A percentile compares a stretch with the other conserved stretches of the same genome.
Evolutionary conservation across 2,329 filamentous ascomycete genomes (phyloP).

Genomic region (Neospermospora avenae): DNA sequence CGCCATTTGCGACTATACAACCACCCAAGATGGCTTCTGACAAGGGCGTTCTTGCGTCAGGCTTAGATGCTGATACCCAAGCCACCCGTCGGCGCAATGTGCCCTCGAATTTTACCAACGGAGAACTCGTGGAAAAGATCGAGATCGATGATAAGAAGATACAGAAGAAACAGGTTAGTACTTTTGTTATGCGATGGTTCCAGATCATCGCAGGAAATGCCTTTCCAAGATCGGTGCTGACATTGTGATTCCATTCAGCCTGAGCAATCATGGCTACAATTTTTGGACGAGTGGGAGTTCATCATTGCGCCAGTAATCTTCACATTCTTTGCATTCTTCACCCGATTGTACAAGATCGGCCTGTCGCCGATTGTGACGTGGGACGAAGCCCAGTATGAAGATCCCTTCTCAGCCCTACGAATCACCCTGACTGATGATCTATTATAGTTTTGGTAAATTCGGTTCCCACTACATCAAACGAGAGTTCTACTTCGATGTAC

Average conservation of each 20-base stretch:
- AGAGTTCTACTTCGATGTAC: constrained; percentile 98
- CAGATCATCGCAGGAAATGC: background rate
- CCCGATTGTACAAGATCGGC: constrained; percentile 67
- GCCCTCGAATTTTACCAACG: constrained; percentile 39
- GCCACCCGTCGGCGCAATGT: constrained; percentile 55
- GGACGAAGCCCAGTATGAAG: constrained; percentile 70
- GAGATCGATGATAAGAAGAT: constrained; percentile 60
- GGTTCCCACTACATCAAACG: constrained; percentile 98
- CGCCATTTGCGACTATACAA: background rate
- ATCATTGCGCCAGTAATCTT: constrained; percentile 60
- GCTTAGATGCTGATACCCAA: constrained; percentile 53
- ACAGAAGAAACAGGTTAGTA: constrained; percentile 50
- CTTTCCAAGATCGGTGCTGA: constrained; percentile 25
- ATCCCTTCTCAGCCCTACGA: constrained; percentile 36
- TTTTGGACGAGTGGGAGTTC: constrained; percentile 62
- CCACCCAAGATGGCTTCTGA: constrained; percentile 37
- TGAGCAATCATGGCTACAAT: constrained; percentile 56
- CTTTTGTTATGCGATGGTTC: background rate
- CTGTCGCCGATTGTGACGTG: constrained; percentile 71
- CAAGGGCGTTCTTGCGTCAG: constrained; percentile 55
- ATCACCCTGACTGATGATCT: constrained; percentile 18
- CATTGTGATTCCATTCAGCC: constrained; percentile 31
- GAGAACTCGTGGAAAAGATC: constrained; percentile 35
- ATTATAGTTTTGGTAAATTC: constrained; percentile 83
- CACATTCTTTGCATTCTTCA: constrained; percentile 61